Evolutionary conservation across 2,329 filamentous ascomycete genomes (phyloP), one percentile per base, ranked within the genome.

Genomic region (Sporothrix inflata): DNA sequence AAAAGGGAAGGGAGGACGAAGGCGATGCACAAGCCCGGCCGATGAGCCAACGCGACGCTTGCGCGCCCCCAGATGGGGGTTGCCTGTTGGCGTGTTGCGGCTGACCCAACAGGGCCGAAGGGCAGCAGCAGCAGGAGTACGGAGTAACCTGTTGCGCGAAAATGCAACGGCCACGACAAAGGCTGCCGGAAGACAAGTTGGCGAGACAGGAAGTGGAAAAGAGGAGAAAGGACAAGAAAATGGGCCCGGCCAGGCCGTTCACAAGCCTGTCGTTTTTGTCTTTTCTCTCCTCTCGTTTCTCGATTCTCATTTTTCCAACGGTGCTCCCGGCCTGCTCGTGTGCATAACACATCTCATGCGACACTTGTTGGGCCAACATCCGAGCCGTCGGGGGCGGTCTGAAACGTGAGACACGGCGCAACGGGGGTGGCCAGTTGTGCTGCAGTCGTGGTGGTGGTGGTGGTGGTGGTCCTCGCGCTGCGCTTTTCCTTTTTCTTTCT

Each of bases 341-440:
- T 69, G 63, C 66, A 55, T 53, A 42, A 49, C 57, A 38, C 34
- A 47, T 65, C 49, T 60, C 51, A 57, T 71, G 72, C 61, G 68
- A 71, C 72, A 71, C 70, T 66, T 65, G 42, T 47, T 60, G 53
- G 61, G 61, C 70, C 49, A 66, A n/a, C 63, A 70, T 45, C 73
- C 69, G 71, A 73, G 73, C 73, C 73, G 69, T 71, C 73, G 73
- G 73, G 45, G 72, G 45, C 69, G 71, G 73, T 71, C 69, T 74
- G 73, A 74, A 74, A 74, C 73, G 49, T 68, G 66, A 70, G 71
- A 73, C 73, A 73, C 71, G 73, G 71, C 68, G 69, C 73, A 60
- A 72, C 61, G 69, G 65, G 42, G 72, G 11, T 27, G 42, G n/a
- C 45, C 63, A 21, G 27, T 49, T 60, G 42, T 34, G n/a, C 60